Evolutionary conservation across 495 filamentous ascomycete species (phyloP), one percentile per base, ranked within the genome.

Genomic region (Hyphodiscus hymeniophilus): DNA sequence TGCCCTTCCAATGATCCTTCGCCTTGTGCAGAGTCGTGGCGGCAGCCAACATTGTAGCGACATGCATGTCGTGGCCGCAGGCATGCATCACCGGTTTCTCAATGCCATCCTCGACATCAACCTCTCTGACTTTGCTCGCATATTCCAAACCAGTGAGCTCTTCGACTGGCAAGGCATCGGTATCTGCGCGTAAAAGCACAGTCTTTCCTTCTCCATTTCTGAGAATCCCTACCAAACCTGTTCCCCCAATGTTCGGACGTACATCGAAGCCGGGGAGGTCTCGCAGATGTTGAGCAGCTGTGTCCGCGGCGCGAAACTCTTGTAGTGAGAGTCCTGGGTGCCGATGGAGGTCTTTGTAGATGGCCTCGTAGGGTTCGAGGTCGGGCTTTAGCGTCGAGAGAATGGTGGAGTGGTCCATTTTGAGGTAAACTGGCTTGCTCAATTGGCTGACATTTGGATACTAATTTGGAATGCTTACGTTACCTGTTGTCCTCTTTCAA

Each of bases 11-110:
- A 15, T 63, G 12, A 0, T 63, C 52, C 10, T 61, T 63, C 1
- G 69, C 65, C 6, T 51, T 39, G 20, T 60, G 45, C 13, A 84
- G 58, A 0, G 74, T 60, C 28, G 63, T 56, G 0, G 77, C 70
- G 2, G 70, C 66, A 2, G 68, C 77, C 34, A 83, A 61, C 12
- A 83, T 60, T 13, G 54, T 57, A 0, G 72, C 61, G 10, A 81
- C 67, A 55, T 85, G 79, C 52, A 77, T 72, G 51, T 85, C 81
- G 48, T 85, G 80, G 0, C 80, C 80, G 60, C 79, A 83, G 24
- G 81, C 78, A 58, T 84, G 80, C 80, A 82, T 82, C 1, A 80
- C 76, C 0, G 76, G 74, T 35, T 67, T 66, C 36, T 63, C 60
- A 0, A 56, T 45, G 2, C 78, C 79, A 17, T 73, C 61, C 22